Evolutionary conservation across 2,329 filamentous ascomycete genomes (phyloP).

Genomic region (Paecilomyces dactylethromorphus): DNA sequence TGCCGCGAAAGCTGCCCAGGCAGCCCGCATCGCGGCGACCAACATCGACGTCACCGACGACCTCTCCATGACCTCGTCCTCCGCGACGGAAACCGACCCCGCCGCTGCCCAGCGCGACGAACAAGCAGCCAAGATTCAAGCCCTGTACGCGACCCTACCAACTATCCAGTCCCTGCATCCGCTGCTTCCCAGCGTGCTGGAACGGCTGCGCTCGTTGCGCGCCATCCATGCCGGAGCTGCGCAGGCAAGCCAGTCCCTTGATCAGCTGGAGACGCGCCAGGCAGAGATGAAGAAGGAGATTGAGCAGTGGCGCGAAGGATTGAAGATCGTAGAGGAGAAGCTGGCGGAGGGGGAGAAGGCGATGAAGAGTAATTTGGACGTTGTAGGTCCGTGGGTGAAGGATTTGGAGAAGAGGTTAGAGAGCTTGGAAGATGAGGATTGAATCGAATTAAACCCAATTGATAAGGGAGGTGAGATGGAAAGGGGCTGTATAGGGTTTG

Average conservation of each 20-base stretch:
- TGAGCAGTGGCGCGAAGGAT: conserved; percentile 73
- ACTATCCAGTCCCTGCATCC: conserved; percentile 84
- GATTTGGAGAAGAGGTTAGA: conserved; percentile 73
- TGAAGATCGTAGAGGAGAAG: conserved; percentile 70
- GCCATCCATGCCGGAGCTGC: conserved; percentile 84
- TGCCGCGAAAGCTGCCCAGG: conserved; percentile 35
- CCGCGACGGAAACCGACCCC: conserved; percentile 48
- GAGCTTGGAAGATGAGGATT: conserved; percentile 40
- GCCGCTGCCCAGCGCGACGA: conserved; percentile 48
- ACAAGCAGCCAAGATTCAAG: conserved; percentile 80
- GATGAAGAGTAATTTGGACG: conserved; percentile 71
- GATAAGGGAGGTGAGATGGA: no score
- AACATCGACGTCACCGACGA: conserved; percentile 21
- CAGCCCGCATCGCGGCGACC: conserved; percentile 27
- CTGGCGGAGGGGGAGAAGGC: conserved; percentile 63
- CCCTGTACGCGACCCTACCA: conserved; percentile 79
- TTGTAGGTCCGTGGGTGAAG: conserved; percentile 85
- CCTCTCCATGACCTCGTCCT: conserved; percentile 19
- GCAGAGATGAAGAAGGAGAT: conserved; percentile 77
- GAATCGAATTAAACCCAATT: not conserved
- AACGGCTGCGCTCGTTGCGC: conserved; percentile 75
- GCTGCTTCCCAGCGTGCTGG: conserved; percentile 75
- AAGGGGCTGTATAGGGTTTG: no score
- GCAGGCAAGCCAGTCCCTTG: conserved; percentile 68
- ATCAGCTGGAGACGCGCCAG: conserved; percentile 71